A percentile compares a stretch with the other conserved stretches of the same genome.
Evolutionary conservation across 2,329 filamentous ascomycete species (phyloP).

Genomic region (Fusarium sublunatum): DNA sequence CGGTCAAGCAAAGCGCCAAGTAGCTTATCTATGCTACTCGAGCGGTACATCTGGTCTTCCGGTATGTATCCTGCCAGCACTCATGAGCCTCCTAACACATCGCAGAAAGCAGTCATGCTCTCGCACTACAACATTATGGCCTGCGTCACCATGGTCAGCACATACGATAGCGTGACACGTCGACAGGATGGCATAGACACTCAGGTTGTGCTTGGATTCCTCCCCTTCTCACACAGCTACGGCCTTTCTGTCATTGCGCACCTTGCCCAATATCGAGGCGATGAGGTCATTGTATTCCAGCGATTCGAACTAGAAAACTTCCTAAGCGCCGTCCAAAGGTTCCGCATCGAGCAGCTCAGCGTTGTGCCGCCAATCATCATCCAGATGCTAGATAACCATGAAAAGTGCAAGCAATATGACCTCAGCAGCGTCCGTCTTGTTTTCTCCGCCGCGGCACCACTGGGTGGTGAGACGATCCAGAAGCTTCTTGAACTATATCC

Average conservation of each 20-base stretch:
- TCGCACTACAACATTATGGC: slow-evolving; percentile 83
- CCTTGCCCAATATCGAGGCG: slow-evolving; percentile 74
- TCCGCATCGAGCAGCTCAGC: slow-evolving; percentile 32
- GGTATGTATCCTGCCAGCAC: slow-evolving; percentile 52
- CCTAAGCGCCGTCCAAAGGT: slow-evolving; percentile 51
- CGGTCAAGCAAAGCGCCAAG: slow-evolving; percentile 74
- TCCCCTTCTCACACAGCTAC: slow-evolving; percentile 87
- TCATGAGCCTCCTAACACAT: not conserved
- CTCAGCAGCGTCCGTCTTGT: slow-evolving; percentile 29
- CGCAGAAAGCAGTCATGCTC: slow-evolving; percentile 84
- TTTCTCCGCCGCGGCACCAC: slow-evolving; percentile 68
- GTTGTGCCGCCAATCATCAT: slow-evolving; percentile 37
- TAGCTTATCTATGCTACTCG: slow-evolving; percentile 82
- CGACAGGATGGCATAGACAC: slow-evolving; percentile 53
- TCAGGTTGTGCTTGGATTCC: slow-evolving; percentile 69
- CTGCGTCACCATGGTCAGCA: slow-evolving; percentile 72
- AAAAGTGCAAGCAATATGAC: slow-evolving; percentile 28
- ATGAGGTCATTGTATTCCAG: slow-evolving; percentile 76
- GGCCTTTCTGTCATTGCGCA: slow-evolving; percentile 78
- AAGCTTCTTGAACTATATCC: slow-evolving; percentile 73
- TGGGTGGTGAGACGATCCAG: slow-evolving; percentile 75
- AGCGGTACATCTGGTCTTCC: slow-evolving; percentile 83
- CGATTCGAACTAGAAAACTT: slow-evolving; percentile 78
- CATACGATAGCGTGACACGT: slow-evolving; percentile 54
- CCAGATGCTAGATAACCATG: slow-evolving; percentile 14